phyloP scores from a whole-genome alignment of 2,329 filamentous ascomycete genomes.

The Ascochyta pisi region DNA sequence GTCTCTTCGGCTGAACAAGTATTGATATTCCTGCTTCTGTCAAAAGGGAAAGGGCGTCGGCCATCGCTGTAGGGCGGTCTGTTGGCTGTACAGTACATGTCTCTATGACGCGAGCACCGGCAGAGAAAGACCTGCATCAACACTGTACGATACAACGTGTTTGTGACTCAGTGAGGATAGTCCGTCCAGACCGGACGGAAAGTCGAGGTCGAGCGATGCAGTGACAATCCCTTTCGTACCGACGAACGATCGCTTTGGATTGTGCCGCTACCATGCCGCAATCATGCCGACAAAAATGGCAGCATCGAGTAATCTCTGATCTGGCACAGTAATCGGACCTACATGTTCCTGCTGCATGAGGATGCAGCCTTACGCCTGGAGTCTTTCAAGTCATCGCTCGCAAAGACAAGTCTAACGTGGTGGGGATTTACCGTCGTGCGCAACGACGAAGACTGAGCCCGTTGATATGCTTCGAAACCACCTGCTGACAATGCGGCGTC shows the following conservation, averaged over 20 bases:
- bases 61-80: background rate
- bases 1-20: constrained; percentile 10
- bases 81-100: constrained; percentile 1
- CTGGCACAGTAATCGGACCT: background rate
- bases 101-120: background rate
- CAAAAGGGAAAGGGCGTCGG: background rate
- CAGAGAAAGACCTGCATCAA: background rate
- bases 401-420: constrained; percentile 3
- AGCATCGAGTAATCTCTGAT: background rate
- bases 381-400: background rate
- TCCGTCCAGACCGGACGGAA: background rate
- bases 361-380: constrained; percentile 7
- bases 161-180: background rate
- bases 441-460: constrained; percentile 3
- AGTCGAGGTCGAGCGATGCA: background rate
- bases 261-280: background rate
- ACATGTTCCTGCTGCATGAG: constrained; percentile 2
- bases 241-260: background rate
- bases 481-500: constrained; percentile 14
- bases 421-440: constrained; percentile 4
- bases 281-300: background rate
- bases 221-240: background rate
- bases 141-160: background rate
- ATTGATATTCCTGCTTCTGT: constrained; percentile 2
- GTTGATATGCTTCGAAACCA: constrained; percentile 11